Conservation (phyloP, 202 grass and related monocot genomes). For the Hordeum pubiflorum region DNA sequence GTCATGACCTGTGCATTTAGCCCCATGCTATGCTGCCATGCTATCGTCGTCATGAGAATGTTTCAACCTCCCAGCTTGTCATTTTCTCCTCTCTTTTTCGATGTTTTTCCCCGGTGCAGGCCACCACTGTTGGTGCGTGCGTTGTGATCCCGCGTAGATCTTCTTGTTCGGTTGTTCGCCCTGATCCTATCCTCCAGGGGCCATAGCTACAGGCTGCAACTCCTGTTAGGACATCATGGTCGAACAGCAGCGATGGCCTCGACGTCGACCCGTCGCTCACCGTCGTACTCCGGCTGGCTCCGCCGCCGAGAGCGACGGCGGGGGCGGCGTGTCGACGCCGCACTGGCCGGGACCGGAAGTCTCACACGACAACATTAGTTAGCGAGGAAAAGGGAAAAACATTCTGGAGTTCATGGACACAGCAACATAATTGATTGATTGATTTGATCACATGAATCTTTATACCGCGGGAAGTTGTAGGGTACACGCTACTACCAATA, state of each 20-base stretch:
- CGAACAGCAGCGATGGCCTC: neutral
- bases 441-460: neutral
- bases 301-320: neutral
- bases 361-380: neutral
- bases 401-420: neutral
- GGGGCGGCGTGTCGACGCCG: neutral
- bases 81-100: neutral
- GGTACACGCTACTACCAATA: slow-evolving; percentile 12
- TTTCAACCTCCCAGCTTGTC: neutral
- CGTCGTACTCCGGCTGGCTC: neutral
- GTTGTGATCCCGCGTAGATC: slow-evolving; percentile 8
- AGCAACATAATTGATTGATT: neutral
- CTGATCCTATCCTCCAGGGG: neutral
- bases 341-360: neutral
- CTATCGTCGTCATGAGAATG: slow-evolving; percentile 12
- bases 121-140: neutral
- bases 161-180: slow-evolving; percentile 16
- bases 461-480: neutral
- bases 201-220: neutral
- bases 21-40: neutral
- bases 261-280: neutral
- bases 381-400: neutral
- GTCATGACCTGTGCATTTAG: slow-evolving; percentile 22
- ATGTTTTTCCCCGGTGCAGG: neutral
- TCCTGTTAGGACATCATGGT: slow-evolving; percentile 6